Base-by-base conservation (phyloP, 148 eudicot genomes). In the Rhododendron vialii region DNA sequence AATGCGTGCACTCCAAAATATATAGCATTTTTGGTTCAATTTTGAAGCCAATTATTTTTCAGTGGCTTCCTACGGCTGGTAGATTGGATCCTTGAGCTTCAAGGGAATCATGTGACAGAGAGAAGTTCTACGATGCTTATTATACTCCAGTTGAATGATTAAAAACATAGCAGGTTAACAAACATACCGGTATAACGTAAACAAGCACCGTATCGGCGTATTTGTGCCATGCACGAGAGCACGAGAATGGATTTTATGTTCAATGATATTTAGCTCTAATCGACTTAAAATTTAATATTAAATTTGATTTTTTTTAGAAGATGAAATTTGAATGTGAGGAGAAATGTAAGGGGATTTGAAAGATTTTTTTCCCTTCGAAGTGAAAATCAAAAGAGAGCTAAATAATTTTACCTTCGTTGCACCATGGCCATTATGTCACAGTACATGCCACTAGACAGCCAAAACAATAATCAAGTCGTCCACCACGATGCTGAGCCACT, bases 371-470 rank as follows among this genome's bases (percentile, higher is more conserved):
- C 65, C 9, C n/a, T 5, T 59, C 0, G n/a, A 59, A 22, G 22
- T 59, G 65, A 59, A 59, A 59, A 59, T 20, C 65, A 59, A 59
- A 59, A 59, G 65, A 20, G 65, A 30, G 30, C 30, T 0, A 30
- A 30, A 30, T 30, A 30, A 30, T 30, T 30, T 30, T 30, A 30
- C 30, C 30, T 30, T 30, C 30, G 30, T 30, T 30, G 30, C 30
- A 30, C 30, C 30, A 94, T 96, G 98, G 95, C 98, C 7, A 96
- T 96, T 79, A 96, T 96, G 99, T 92, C 99, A 6, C 99, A 96
- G 83, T 96, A 96, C 90, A 96, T 96, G 98, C 99, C 99, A 33
- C 94, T 96, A 51, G 98, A 96, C 91, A 89, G 83, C 80, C 92
- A 92, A 81, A 87, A 91, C 15, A 89, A 85, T 63, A 90, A 92